Percentiles rank a stretch among this genome's conserved stretches.
phyloP scores from a whole-genome alignment of 352 stramenopile genomes.

The Pythium brachiatum region DNA sequence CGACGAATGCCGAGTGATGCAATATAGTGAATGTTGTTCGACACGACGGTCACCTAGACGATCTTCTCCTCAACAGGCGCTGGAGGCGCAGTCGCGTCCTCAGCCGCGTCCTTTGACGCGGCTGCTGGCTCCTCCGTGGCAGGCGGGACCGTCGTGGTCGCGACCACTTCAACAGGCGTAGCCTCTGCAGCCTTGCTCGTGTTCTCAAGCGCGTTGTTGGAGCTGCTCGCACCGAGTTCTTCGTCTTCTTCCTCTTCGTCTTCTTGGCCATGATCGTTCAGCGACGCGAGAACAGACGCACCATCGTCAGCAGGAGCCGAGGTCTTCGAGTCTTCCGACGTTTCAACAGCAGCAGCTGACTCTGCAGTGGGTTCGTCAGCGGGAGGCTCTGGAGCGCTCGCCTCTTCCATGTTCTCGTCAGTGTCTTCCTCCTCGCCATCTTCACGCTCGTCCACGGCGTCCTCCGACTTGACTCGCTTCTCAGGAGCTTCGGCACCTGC shows the following conservation, averaged over 20 bases:
- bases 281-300: background rate
- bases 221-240: constrained; percentile 14
- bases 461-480: constrained; percentile 22
- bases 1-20: too few relatives aligned
- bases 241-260: constrained; percentile 25
- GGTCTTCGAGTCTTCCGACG: background rate
- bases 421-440: constrained; percentile 25
- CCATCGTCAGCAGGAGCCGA: background rate
- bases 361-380: background rate
- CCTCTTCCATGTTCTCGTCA: constrained; percentile 9
- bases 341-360: background rate
- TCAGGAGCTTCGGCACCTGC: constrained; percentile 13
- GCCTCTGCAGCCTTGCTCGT: background rate
- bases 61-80: constrained; percentile 1
- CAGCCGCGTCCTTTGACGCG: background rate
- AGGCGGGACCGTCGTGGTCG: background rate
- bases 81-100: background rate
- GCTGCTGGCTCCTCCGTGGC: background rate
- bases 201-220: constrained; percentile 2
- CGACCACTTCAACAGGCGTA: background rate
- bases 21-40: background rate
- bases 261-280: background rate
- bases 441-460: constrained; percentile 22
- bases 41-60: background rate
- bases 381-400: background rate